Conservation (phyloP, 768 basidiomycete species). For the Chalciporus sphaerocephalus region DNA sequence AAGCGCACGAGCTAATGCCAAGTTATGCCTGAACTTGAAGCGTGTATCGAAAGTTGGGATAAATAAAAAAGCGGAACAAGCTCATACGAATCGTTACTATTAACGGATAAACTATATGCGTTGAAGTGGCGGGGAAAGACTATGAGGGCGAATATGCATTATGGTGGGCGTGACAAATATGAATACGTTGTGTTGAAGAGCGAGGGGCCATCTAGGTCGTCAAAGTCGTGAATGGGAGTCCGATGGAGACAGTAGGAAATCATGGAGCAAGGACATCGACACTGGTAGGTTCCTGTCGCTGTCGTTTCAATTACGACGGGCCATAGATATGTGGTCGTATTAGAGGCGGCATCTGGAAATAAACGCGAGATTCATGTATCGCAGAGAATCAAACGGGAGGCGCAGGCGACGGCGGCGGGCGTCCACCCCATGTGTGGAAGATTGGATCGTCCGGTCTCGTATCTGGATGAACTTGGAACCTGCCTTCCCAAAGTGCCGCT, state of each 20-base stretch:
- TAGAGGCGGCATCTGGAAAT: not conserved
- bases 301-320: slow-evolving; percentile 8
- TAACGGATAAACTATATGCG: slow-evolving; percentile 23
- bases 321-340: slow-evolving; percentile 10
- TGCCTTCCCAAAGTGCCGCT: slow-evolving; percentile 80
- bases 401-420: slow-evolving; percentile 11
- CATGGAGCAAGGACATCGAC: not conserved
- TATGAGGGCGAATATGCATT: not conserved
- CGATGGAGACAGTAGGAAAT: not conserved
- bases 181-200: not conserved
- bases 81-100: slow-evolving; percentile 10
- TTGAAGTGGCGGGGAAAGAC: slow-evolving; percentile 1
- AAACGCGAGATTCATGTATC: not conserved
- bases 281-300: slow-evolving; percentile 9
- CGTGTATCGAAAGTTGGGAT: slow-evolving; percentile 8
- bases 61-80: slow-evolving; percentile 14
- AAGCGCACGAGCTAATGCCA: not conserved
- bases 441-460: slow-evolving; percentile 64
- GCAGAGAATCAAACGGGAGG: slow-evolving; percentile 14
- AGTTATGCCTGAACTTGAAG: not conserved
- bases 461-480: slow-evolving; percentile 83
- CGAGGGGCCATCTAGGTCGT: not conserved
- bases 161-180: not conserved
- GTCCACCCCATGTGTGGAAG: slow-evolving; percentile 32
- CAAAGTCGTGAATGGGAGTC: not conserved